Evolutionary conservation across 495 filamentous ascomycete genomes (phyloP).

Genomic region (Cercophora newfieldiana): DNA sequence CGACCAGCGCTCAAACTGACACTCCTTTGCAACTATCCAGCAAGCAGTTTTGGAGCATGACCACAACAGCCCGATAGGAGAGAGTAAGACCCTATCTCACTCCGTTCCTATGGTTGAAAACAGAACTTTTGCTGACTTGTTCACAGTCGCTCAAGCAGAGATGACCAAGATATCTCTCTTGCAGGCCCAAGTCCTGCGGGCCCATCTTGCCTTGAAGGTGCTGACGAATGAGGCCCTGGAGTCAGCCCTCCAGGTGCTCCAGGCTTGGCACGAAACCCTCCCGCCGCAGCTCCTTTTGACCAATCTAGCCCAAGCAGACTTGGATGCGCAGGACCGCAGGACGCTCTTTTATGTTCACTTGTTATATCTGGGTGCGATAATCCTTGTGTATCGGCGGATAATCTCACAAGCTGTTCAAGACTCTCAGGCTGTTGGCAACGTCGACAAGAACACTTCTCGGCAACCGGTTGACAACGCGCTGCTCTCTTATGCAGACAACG

Average conservation of each 20-base stretch:
- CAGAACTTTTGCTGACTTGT: background rate
- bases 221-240: constrained; percentile 24
- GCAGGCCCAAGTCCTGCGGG: constrained; percentile 32
- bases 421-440: background rate
- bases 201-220: constrained; percentile 29
- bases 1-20: background rate
- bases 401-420: constrained; percentile 25
- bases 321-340: constrained; percentile 18
- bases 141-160: constrained; percentile 32
- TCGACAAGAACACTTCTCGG: background rate
- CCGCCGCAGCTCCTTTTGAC: constrained; percentile 21
- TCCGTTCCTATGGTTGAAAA: no score
- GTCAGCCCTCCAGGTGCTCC: constrained; percentile 25
- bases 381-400: constrained; percentile 37
- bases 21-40: constrained; percentile 1
- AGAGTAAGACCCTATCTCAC: no score
- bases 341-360: constrained; percentile 37
- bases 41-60: constrained; percentile 23
- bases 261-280: constrained; percentile 29
- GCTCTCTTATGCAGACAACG: constrained; percentile 17
- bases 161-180: constrained; percentile 35
- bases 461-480: constrained; percentile 13
- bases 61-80: constrained; percentile 19
- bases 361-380: constrained; percentile 35
- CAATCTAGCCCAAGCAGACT: constrained; percentile 5